Base-by-base conservation (phyloP, 257 asterid species). In the Anisodus tanguticus region DNA sequence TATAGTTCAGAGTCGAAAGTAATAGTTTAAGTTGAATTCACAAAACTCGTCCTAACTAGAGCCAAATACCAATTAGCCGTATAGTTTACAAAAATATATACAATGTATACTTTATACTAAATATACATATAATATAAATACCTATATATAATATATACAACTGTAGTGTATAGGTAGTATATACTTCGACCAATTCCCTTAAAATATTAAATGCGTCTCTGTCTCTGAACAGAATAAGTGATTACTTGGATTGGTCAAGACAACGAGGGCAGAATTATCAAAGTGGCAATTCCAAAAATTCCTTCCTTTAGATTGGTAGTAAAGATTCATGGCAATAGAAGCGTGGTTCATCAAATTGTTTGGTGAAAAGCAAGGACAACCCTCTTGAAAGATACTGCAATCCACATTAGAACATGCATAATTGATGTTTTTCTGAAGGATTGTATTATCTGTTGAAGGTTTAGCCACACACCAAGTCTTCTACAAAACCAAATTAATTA, bases 271-370 rank as follows among this genome's bases (percentile, higher is more conserved):
- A 68, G 93, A 82, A 85, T 81, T 81, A 3, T 85, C 85, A 39
- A 92, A 92, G 55, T 72, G 45, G 72, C 95, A 92, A 58, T 88
- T 84, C 92, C 91, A 91, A 0, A 26, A 9, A 78, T 90, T 77
- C 86, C 92, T 88, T 35, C 91, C 90, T 7, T 55, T 81, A 6
- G 84, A n/a, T 85, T 88, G 89, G 54, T 88, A 92, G 71, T 92
- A 91, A 9, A 91, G 88, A 83, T 92, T 92, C 93, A 92, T 92
- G 80, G 90, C 97, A n/a, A 91, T n/a, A 13, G 97, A 92, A n/a
- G 93, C 97, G 69, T 90, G 96, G 85, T 91, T 92, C 0, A 88
- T 86, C 26, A 85, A 81, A 53, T 8, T 86, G 57, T 91, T 72
- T 2, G 93, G 94, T n/a, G 57, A 31, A 66, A n/a, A 85, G 47